Conservation (phyloP, 2,329 filamentous ascomycete genomes). For the Coniochaeta pulveracea region DNA sequence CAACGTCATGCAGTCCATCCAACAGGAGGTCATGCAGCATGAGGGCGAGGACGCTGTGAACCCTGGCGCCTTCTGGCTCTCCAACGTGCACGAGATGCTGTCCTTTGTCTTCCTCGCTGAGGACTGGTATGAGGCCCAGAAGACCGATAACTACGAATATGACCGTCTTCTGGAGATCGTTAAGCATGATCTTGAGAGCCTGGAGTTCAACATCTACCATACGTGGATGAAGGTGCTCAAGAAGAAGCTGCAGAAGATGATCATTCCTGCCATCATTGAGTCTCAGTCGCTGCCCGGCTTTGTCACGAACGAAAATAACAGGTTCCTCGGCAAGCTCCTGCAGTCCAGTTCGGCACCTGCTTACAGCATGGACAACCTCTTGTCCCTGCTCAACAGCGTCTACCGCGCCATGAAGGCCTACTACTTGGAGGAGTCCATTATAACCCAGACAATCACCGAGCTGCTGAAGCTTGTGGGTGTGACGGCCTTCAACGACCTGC, state of each 20-base stretch:
- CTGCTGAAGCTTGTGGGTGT: conserved; percentile 87
- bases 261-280: conserved; percentile 97
- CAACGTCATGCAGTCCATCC: conserved; percentile 99
- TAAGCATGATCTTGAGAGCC: conserved; percentile 94
- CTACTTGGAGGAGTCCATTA: conserved; percentile 91
- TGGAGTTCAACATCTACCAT: conserved; percentile 99
- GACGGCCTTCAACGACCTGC: conserved; percentile 93
- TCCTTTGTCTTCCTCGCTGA: conserved; percentile 98
- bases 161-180: conserved; percentile 95
- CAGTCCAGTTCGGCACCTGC: conserved; percentile 82
- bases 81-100: conserved; percentile 98
- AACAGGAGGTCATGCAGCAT: conserved; percentile 98
- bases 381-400: conserved; percentile 91
- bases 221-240: conserved; percentile 99
- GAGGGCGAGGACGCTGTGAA: conserved; percentile 96
- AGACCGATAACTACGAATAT: conserved; percentile 98
- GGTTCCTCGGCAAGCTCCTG: conserved; percentile 93
- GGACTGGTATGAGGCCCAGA: conserved; percentile 99
- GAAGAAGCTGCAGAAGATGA: conserved; percentile 99
- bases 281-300: conserved; percentile 97
- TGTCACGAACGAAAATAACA: conserved; percentile 96
- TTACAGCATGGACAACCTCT: conserved; percentile 99
- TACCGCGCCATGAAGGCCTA: conserved; percentile 99
- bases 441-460: conserved; percentile 91
- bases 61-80: conserved; percentile 95